Conservation (phyloP, 2,329 filamentous ascomycete species). For the Pseudonectria foliicola region DNA sequence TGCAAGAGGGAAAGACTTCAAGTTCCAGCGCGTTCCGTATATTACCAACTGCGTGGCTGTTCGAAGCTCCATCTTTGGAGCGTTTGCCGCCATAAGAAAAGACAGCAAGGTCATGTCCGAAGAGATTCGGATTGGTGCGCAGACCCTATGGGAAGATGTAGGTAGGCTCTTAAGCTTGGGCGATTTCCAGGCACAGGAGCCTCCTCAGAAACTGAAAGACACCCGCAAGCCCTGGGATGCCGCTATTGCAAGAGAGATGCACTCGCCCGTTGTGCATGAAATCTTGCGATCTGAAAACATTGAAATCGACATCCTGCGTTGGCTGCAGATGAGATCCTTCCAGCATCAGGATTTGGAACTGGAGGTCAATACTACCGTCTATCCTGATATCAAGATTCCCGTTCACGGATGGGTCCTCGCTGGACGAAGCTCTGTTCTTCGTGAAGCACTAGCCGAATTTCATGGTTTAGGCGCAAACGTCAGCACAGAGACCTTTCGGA, state of each 20-base stretch:
- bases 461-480: slow-evolving; percentile 26
- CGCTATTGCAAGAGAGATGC: slow-evolving; percentile 35
- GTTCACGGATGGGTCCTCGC: slow-evolving; percentile 76
- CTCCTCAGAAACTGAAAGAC: slow-evolving; percentile 20
- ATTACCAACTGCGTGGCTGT: slow-evolving; percentile 80
- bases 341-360: slow-evolving; percentile 36
- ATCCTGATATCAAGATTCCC: slow-evolving; percentile 66
- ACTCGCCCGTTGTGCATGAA: slow-evolving; percentile 43
- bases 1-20: slow-evolving; percentile 77
- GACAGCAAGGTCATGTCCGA: slow-evolving; percentile 76
- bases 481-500: slow-evolving; percentile 22
- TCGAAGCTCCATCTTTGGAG: slow-evolving; percentile 80
- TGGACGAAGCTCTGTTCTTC: slow-evolving; percentile 64
- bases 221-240: slow-evolving; percentile 34
- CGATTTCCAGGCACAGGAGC: slow-evolving; percentile 45
- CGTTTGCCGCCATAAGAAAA: slow-evolving; percentile 79
- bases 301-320: slow-evolving; percentile 52
- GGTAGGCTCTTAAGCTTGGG: slow-evolving; percentile 61
- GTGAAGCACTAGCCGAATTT: slow-evolving; percentile 53
- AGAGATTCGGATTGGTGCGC: slow-evolving; percentile 58
- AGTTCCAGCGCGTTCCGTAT: slow-evolving; percentile 85
- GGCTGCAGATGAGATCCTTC: slow-evolving; percentile 36
- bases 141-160: slow-evolving; percentile 67
- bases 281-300: slow-evolving; percentile 58
- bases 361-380: slow-evolving; percentile 47